Percentiles rank a stretch among this genome's conserved stretches.
Conservation (phyloP, 805 yeast species). For the Yamadazyma takamatsuzukensis region DNA sequence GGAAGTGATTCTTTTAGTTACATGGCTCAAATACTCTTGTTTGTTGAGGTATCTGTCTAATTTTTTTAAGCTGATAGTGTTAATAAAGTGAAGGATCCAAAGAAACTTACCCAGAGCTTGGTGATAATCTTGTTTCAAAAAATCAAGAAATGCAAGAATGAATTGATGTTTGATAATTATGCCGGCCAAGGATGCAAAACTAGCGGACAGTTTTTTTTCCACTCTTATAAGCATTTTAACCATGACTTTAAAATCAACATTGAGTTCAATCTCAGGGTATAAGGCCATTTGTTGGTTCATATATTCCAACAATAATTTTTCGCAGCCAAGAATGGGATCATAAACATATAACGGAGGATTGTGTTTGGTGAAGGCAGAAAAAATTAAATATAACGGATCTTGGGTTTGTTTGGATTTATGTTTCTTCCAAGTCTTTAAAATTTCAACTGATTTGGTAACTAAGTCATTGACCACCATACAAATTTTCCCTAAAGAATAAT, state of each 20-base stretch:
- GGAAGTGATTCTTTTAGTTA: constrained; percentile 9
- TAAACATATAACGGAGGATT: constrained; percentile 7
- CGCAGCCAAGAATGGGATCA: too few relatives aligned
- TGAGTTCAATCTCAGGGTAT: constrained; percentile 17
- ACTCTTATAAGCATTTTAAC: constrained; percentile 7
- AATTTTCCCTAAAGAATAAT: constrained; percentile 16
- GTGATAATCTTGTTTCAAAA: constrained; percentile 12
- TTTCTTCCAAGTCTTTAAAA: background rate
- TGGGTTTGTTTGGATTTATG: background rate
- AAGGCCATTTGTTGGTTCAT: constrained; percentile 8
- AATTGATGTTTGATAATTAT: constrained; percentile 15
- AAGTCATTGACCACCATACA: constrained; percentile 11
- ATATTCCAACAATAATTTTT: too few relatives aligned
- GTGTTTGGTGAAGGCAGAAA: constrained; percentile 3
- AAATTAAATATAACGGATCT: constrained; percentile 4
- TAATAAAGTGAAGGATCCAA: constrained; percentile 17
- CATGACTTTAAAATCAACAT: constrained; percentile 9
- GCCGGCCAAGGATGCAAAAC: constrained; percentile 1
- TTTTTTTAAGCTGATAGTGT: constrained; percentile 3
- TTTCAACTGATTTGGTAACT: constrained; percentile 4
- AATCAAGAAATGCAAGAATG: constrained; percentile 16
- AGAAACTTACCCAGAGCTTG: constrained; percentile 14
- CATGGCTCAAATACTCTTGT: constrained; percentile 12
- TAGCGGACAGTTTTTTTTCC: constrained; percentile 1
- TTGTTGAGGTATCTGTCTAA: constrained; percentile 7